These are phyloP conservation scores for Cadophora luteo-olivacea DNA, from an alignment of 2,329 filamentous ascomycete genomes.

Conservation along the genomic window DNA sequence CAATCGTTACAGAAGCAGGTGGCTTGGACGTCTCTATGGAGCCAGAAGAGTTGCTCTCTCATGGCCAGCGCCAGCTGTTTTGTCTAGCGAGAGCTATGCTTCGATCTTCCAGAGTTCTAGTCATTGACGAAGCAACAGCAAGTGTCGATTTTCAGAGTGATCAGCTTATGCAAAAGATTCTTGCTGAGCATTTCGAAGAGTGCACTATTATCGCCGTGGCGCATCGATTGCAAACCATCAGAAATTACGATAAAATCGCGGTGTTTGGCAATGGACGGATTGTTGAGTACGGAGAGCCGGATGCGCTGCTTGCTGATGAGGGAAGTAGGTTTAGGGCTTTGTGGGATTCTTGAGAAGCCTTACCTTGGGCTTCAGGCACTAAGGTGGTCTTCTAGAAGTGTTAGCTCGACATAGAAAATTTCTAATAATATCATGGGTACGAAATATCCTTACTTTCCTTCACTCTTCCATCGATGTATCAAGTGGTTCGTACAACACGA, in stretches of 20 bases:
- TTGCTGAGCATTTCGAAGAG: conserved; percentile 55
- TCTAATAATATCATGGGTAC: no score
- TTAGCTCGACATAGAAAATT: no score
- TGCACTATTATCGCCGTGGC: conserved; percentile 54
- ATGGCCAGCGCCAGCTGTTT: conserved; percentile 53
- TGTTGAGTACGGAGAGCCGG: conserved; percentile 85
- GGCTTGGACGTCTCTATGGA: conserved; percentile 46
- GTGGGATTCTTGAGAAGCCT: conserved; percentile 26
- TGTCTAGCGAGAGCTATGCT: conserved; percentile 55
- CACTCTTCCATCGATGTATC: no score
- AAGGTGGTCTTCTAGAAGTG: no score
- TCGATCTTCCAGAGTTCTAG: conserved; percentile 44
- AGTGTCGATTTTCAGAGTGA: conserved; percentile 59
- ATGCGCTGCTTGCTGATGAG: conserved; percentile 64
- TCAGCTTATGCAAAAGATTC: conserved; percentile 57
- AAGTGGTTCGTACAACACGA: no score
- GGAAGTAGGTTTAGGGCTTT: conserved; percentile 29
- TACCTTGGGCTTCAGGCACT: no score
- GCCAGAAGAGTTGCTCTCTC: conserved; percentile 53
- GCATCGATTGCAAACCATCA: conserved; percentile 47
- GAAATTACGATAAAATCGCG: conserved; percentile 52
- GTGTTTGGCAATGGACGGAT: conserved; percentile 59
- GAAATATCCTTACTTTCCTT: no score
- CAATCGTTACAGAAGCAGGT: conserved; percentile 22
- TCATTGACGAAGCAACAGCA: conserved; percentile 45